Percentiles rank a stretch among this genome's conserved stretches.
Conservation (phyloP, 768 basidiomycete species). For the Leucocoprinus leucothites region DNA sequence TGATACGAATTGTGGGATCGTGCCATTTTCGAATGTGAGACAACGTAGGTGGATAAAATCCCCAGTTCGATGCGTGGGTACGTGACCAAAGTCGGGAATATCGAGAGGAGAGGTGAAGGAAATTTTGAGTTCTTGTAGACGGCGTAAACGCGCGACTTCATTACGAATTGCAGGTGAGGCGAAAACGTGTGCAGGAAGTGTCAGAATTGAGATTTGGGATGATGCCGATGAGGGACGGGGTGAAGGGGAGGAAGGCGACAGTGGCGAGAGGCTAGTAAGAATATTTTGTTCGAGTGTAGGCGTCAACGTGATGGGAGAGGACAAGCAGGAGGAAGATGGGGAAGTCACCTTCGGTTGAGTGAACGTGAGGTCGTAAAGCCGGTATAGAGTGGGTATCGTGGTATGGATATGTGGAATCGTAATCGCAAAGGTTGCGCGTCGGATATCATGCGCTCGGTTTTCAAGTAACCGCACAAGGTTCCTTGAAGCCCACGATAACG, state of each 20-base stretch:
- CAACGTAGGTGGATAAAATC: background rate
- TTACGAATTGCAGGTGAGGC: background rate
- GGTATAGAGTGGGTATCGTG: background rate
- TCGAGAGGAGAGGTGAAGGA: background rate
- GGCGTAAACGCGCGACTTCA: background rate
- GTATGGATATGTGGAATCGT: background rate
- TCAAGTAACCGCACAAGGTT: background rate
- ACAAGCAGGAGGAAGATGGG: too few relatives aligned
- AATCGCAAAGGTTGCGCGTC: background rate
- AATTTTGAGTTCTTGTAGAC: background rate
- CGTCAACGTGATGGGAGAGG: too few relatives aligned
- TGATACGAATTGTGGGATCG: background rate
- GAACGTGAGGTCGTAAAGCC: background rate
- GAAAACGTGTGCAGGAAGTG: background rate
- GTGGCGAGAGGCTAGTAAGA: background rate
- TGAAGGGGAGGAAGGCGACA: background rate
- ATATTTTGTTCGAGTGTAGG: background rate
- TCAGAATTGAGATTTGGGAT: background rate
- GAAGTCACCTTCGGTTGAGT: background rate
- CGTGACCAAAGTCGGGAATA: background rate
- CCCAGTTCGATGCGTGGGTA: background rate
- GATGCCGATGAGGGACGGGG: background rate
- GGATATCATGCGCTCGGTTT: background rate
- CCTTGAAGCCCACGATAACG: background rate
- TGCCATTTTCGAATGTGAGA: background rate